phyloP scores from a whole-genome alignment of 495 filamentous ascomycete genomes.

The Hypoxylon lienhwacheense region DNA sequence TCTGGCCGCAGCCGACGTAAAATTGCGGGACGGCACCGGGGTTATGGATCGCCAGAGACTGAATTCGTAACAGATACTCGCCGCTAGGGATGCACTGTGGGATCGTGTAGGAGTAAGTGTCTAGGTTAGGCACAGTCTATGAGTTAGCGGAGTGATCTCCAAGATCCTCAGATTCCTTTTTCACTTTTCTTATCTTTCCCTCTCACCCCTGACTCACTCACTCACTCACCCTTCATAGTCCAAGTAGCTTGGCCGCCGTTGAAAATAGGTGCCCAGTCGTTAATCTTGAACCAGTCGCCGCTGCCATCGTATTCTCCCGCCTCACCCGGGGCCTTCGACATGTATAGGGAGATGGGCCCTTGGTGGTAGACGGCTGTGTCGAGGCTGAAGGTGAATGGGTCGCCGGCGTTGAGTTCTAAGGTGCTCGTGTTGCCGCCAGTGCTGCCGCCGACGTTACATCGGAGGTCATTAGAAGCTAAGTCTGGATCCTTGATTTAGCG shows the following conservation, averaged over 20 bases:
- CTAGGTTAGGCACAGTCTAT: constrained; percentile 18
- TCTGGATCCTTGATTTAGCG: constrained; percentile 35
- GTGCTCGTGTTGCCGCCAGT: constrained; percentile 51
- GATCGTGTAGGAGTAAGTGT: constrained; percentile 56
- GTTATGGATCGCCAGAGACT: constrained; percentile 65
- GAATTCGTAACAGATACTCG: constrained; percentile 64
- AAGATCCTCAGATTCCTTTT: too few species aligned
- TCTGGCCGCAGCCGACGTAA: constrained; percentile 61
- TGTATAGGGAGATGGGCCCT: constrained; percentile 59
- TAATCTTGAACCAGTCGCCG: constrained; percentile 59
- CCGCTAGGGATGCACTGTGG: constrained; percentile 57
- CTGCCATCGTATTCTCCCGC: constrained; percentile 52
- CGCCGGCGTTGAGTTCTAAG: constrained; percentile 53
- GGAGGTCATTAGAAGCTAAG: constrained; percentile 54
- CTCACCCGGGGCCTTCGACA: constrained; percentile 54
- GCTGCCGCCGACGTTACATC: constrained; percentile 60
- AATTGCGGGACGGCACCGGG: constrained; percentile 53
- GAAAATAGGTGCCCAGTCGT: constrained; percentile 50
- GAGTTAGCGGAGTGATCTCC: too few species aligned
- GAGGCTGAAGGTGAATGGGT: constrained; percentile 52
- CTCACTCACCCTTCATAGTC: constrained; percentile 44
- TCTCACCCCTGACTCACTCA: not conserved
- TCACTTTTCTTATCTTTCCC: not conserved
- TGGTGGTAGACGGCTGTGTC: constrained; percentile 62
- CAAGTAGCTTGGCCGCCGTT: constrained; percentile 41